A percentile compares a stretch with the other conserved stretches of the same genome.
phyloP scores from a whole-genome alignment of 1,284 basidiomycete species.

The Grifola frondosa region DNA sequence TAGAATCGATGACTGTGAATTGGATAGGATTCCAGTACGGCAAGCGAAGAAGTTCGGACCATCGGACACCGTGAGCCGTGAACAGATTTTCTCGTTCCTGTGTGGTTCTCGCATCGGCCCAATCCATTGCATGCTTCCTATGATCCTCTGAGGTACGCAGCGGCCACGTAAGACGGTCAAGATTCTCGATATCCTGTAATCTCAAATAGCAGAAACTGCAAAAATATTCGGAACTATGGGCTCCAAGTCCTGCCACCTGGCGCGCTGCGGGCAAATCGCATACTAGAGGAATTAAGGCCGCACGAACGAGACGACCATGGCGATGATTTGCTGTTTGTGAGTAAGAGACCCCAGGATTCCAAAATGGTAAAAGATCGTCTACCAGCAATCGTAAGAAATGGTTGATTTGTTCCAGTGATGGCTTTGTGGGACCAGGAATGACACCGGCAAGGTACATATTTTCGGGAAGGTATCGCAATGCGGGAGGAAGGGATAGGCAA shows the following conservation, averaged over 20 bases:
- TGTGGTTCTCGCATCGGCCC: background rate
- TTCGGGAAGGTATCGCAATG: conserved; percentile 26
- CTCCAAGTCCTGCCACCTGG: conserved; percentile 35
- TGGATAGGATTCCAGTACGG: conserved; percentile 37
- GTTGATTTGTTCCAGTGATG: conserved; percentile 34
- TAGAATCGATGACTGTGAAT: conserved; percentile 33
- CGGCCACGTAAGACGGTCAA: conserved; percentile 24
- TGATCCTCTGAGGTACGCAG: conserved; percentile 17
- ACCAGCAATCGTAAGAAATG: conserved; percentile 35
- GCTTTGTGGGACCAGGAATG: conserved; percentile 37
- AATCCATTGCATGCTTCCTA: conserved; percentile 15
- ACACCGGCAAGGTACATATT: conserved; percentile 32
- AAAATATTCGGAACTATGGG: conserved; percentile 25
- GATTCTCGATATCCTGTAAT: conserved; percentile 29
- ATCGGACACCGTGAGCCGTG: conserved; percentile 24
- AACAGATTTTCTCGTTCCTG: conserved; percentile 9
- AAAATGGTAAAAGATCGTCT: conserved; percentile 33
- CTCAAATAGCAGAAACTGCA: conserved; percentile 34
- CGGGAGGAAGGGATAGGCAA: conserved; percentile 29
- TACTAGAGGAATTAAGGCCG: conserved; percentile 28
- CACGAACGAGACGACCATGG: conserved; percentile 25
- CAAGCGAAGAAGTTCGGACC: conserved; percentile 25
- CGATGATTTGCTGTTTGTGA: conserved; percentile 27
- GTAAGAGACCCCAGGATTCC: conserved; percentile 31
- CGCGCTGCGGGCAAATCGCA: conserved; percentile 37